phyloP scores from a whole-genome alignment of 345 rosid genomes.

The Melaleuca alternifolia region DNA sequence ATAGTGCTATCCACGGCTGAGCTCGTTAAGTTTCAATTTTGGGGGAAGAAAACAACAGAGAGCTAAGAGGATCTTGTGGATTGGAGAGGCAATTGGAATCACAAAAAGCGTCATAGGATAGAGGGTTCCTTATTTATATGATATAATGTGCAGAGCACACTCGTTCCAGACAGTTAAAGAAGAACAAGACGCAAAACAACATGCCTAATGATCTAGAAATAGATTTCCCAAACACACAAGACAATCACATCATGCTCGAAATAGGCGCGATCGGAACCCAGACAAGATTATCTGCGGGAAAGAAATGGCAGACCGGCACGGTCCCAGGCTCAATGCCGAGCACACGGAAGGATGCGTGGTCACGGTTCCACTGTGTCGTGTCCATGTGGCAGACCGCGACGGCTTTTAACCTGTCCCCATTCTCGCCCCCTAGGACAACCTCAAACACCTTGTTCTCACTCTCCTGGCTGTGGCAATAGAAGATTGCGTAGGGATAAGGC shows the following conservation, averaged over 20 bases:
- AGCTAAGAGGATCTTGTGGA: neutral
- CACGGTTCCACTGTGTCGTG: slow-evolving; percentile 1
- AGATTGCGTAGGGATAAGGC: neutral
- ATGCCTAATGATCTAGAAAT: neutral
- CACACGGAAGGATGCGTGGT: slow-evolving; percentile 6
- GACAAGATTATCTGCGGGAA: neutral
- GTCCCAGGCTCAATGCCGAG: slow-evolving; percentile 1
- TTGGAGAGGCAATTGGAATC: neutral
- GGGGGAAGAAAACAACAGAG: neutral
- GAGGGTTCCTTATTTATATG: neutral
- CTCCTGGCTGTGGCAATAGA: slow-evolving; percentile 7
- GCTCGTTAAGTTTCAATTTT: neutral
- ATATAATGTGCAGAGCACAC: neutral
- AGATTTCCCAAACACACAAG: neutral
- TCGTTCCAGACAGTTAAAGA: neutral
- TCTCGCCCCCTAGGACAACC: neutral
- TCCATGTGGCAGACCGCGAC: slow-evolving; percentile 10
- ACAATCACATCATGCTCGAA: neutral
- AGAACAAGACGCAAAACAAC: neutral
- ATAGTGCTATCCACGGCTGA: neutral
- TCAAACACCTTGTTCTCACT: neutral
- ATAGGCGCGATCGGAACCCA: neutral
- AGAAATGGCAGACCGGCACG: slow-evolving; percentile 5
- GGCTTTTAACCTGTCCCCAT: slow-evolving; percentile 3
- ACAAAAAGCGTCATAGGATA: neutral